Evolutionary conservation across 129 eudicot genomes (phyloP), one percentile per base, ranked within the genome.

Genomic region (Smallanthus sonchifolius): DNA sequence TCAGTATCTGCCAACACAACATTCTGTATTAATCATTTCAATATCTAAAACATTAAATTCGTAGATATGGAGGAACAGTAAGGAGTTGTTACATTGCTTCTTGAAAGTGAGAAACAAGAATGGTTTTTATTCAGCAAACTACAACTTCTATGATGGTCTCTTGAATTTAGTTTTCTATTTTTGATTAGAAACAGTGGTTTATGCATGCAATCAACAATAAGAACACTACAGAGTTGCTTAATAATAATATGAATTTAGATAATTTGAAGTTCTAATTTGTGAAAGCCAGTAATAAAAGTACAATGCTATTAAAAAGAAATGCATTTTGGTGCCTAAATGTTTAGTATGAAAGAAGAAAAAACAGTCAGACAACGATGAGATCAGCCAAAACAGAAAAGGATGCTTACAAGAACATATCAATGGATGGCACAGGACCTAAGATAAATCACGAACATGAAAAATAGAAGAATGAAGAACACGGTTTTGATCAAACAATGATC

Each of bases 1-100:
- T 95, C 99, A 0, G 99, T 95, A 84, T 95, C 99, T 95, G 88
- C 60, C 65, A 78, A 60, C 35, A 79, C 61, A 80, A 61, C 47
- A 75, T 69, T 73, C 7, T 45, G 19, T 34, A 19, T 78, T 73
- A 66, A 20, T 61, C 17, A 61, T 60, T 56, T 38, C 32, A 16
- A 38, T 45, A 70, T 30, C 64, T 20, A 20, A 36, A 28, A 5
- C 35, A 60, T 70, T 14, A 38, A 35, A 28, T 77, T 57, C 42
- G n/a, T 37, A 75, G 28, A 62, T 62, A 34, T 45, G 71, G 63
- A 72, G 60, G 56, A 24, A 66, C 28, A 19, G 55, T 28, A 55
- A 37, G 6, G 54, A 72, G n/a, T 55, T 70, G 44, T 2, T 38
- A 4, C 35, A 4, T 20, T 40, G 28, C 72, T 66, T 66, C 17